Evolutionary conservation across 352 stramenopile species (phyloP).

Genomic region (Globisporangium nodosum): DNA sequence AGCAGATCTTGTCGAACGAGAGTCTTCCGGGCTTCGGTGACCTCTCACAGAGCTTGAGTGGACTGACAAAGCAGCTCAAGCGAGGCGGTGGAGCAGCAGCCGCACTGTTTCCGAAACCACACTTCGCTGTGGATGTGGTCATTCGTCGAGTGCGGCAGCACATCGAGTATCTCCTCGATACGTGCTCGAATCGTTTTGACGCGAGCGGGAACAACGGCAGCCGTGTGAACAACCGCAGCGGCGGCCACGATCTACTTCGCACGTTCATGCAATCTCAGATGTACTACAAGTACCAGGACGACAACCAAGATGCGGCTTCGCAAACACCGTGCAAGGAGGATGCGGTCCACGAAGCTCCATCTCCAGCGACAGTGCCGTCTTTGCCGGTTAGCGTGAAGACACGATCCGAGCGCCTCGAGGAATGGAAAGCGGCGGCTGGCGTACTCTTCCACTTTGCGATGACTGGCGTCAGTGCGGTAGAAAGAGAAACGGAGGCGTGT

Average conservation of each 20-base stretch:
- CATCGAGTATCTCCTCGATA: conserved; percentile 29
- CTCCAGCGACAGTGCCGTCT: conserved; percentile 2
- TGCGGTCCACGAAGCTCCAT: neutral
- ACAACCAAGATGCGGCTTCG: conserved; percentile 9
- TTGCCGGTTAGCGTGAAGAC: neutral
- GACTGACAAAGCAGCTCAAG: conserved; percentile 25
- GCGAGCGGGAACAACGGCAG: neutral
- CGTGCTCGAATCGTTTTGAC: conserved; percentile 8
- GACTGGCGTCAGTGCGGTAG: conserved; percentile 17
- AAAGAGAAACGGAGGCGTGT: neutral
- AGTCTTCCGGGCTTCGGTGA: conserved; percentile 24
- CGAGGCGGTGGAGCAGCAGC: neutral
- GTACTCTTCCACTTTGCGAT: conserved; percentile 37
- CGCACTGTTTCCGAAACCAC: neutral
- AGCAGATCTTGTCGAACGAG: conserved; percentile 6
- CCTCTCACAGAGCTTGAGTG: conserved; percentile 29
- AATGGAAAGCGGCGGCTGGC: conserved; percentile 22
- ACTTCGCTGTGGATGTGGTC: conserved; percentile 36
- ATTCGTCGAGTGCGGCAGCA: conserved; percentile 40
- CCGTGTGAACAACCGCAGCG: neutral
- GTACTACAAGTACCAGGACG: conserved; percentile 51
- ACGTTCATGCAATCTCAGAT: conserved; percentile 39
- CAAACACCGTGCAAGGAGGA: neutral
- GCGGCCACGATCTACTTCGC: conserved; percentile 20
- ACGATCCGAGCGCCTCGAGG: conserved; percentile 1